phyloP scores from a whole-genome alignment of 768 basidiomycete genomes.

The Phlegmacium glaucopus region DNA sequence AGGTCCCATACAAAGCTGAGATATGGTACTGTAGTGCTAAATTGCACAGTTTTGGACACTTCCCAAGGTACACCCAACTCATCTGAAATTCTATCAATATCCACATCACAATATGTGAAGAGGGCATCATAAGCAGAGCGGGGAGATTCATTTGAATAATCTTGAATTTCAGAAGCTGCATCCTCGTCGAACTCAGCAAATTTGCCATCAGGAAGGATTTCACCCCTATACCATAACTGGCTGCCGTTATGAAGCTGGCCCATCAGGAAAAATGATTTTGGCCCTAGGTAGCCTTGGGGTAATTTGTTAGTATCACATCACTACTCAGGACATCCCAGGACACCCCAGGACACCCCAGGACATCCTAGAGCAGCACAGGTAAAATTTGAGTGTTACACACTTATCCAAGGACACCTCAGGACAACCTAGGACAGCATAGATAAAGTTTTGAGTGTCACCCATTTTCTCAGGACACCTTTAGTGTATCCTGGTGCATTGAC shows the following conservation, averaged over 20 bases:
- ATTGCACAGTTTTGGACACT: constrained; percentile 23
- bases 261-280: background rate
- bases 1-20: constrained; percentile 32
- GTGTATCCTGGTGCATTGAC: no score
- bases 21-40: constrained; percentile 14
- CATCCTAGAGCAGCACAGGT: no score
- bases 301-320: no score
- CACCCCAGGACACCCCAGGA: no score
- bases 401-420: no score
- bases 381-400: no score
- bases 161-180: constrained; percentile 4
- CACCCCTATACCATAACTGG: constrained; percentile 20
- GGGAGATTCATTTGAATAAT: background rate
- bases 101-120: background rate
- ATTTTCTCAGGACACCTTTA: no score
- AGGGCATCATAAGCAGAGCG: background rate
- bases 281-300: no score
- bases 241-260: background rate
- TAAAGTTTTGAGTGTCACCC: no score
- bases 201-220: constrained; percentile 8
- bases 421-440: no score
- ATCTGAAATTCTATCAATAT: constrained; percentile 18
- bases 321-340: no score
- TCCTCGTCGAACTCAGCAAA: constrained; percentile 30
- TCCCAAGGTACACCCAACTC: constrained; percentile 31